phyloP scores from a whole-genome alignment of 495 filamentous ascomycete species.

The Daldinia caldariorum region DNA sequence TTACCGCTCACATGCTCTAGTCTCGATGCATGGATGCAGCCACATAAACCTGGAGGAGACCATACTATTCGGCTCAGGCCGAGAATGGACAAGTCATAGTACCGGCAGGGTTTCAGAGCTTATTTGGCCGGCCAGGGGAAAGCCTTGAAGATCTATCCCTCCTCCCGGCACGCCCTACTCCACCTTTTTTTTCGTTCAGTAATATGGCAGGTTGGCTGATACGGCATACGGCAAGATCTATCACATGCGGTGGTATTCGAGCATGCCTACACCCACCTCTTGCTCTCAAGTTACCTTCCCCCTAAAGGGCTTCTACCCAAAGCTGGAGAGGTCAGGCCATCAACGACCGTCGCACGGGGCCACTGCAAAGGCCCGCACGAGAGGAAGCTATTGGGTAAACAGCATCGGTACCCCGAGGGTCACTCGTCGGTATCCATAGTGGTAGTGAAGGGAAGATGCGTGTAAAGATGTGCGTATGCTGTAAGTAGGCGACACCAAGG shows the following conservation, averaged over 20 bases:
- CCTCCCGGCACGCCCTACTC: conserved; percentile 18
- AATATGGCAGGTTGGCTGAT: conserved; percentile 19
- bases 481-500: conserved; percentile 42
- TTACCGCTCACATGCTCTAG: conserved; percentile 41
- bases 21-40: conserved; percentile 41
- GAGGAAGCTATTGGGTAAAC: conserved; percentile 11
- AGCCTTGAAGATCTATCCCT: conserved; percentile 37
- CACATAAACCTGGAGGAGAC: conserved; percentile 36
- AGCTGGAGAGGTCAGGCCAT: conserved; percentile 18
- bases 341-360: conserved; percentile 23
- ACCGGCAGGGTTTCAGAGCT: conserved; percentile 49
- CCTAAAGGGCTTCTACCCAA: background rate
- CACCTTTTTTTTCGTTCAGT: conserved; percentile 22
- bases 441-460: conserved; percentile 35
- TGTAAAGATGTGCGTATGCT: conserved; percentile 31
- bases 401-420: conserved; percentile 11
- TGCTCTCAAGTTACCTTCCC: background rate
- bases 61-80: conserved; percentile 49
- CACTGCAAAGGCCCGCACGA: conserved; percentile 25
- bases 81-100: conserved; percentile 45
- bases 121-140: conserved; percentile 45
- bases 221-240: conserved; percentile 26
- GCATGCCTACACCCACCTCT: conserved; percentile 10
- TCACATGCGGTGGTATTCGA: conserved; percentile 23
- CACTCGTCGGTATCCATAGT: conserved; percentile 10